Evolutionary conservation across 2,329 filamentous ascomycete species (phyloP), one percentile per base, ranked within the genome.

Genomic region (Orbilia ellipsospora): DNA sequence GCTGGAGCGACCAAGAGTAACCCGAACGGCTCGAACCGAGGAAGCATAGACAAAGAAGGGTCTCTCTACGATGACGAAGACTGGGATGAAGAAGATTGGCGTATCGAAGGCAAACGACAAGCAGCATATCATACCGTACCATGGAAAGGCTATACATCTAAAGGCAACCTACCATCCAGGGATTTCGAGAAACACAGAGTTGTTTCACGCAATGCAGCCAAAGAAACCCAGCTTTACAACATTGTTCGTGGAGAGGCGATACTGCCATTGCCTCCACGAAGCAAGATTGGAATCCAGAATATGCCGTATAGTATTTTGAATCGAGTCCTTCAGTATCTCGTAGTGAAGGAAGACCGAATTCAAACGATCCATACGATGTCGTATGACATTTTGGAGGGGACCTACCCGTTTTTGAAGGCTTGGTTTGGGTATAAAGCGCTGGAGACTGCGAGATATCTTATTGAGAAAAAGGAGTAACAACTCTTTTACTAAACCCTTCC

Each of bases 241-340:
- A 40, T 57, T 16, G 31, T 57, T 18, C 54, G 54, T 36, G 64
- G 55, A 18, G 10, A n/a, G 7, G 5, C 31, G 1, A 28, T 13
- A 26, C 52, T 1, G 42, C n/a, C 6, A 2, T 36, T 28, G 12
- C 45, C 44, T 1, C 44, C 44, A 48, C 55, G 44, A 16, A 18
- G 4, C 18, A 52, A 28, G 20, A 44, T 68, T 15, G 55, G 64
- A 2, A 68, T 68, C 3, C n/a, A 8, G 12, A 45, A 68, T 28
- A n/a, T 68, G 28, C 64, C 64, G 6, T 61, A 60, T 48, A 15
- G 18, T 40, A 45, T 68, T 15, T 45, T 68, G 45, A 52, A 60
- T n/a, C 36, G 15, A 6, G 54, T 68, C 15, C 10, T 68, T 26
- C 20, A 15, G 13, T 54, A 60, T 20, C 28, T 68, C 12, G 36